phyloP scores from a whole-genome alignment of 257 asterid genomes.

The Salvia splendens region DNA sequence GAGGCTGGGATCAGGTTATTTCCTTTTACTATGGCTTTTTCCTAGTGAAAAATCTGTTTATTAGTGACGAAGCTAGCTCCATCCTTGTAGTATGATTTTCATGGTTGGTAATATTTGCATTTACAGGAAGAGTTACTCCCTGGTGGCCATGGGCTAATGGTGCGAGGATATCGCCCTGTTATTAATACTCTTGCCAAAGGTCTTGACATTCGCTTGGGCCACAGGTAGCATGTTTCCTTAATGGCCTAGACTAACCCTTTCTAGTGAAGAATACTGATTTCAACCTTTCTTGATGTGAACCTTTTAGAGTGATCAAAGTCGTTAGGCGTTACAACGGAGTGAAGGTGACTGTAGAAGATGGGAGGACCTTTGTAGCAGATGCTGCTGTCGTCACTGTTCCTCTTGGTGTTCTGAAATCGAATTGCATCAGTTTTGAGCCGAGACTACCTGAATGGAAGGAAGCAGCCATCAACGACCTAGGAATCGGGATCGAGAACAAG shows the following conservation, averaged over 20 bases:
- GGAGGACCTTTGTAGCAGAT: constrained; percentile 82
- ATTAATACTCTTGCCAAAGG: constrained; percentile 90
- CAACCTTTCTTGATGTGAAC: constrained; percentile 21
- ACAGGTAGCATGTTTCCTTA: constrained; percentile 49
- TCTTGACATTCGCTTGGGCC: constrained; percentile 83
- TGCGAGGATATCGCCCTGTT: constrained; percentile 90
- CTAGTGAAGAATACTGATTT: neutral
- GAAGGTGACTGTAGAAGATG: constrained; percentile 78
- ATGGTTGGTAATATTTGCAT: neutral
- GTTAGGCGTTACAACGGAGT: constrained; percentile 78
- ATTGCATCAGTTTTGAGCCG: constrained; percentile 73
- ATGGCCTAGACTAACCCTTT: constrained; percentile 13
- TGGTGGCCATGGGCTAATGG: constrained; percentile 99
- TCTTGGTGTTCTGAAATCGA: constrained; percentile 87
- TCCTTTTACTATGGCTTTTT: constrained; percentile 10
- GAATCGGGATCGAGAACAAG: constrained; percentile 92
- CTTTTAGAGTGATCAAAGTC: constrained; percentile 66
- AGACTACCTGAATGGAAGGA: constrained; percentile 93
- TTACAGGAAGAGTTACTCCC: constrained; percentile 85
- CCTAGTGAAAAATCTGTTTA: neutral
- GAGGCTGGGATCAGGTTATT: constrained; percentile 89
- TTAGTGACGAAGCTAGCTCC: neutral
- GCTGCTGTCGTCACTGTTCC: constrained; percentile 88
- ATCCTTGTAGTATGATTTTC: neutral
- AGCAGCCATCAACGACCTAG: constrained; percentile 77